Base-by-base conservation (phyloP, 116 monocot genomes). In the Posidonia oceanica region DNA sequence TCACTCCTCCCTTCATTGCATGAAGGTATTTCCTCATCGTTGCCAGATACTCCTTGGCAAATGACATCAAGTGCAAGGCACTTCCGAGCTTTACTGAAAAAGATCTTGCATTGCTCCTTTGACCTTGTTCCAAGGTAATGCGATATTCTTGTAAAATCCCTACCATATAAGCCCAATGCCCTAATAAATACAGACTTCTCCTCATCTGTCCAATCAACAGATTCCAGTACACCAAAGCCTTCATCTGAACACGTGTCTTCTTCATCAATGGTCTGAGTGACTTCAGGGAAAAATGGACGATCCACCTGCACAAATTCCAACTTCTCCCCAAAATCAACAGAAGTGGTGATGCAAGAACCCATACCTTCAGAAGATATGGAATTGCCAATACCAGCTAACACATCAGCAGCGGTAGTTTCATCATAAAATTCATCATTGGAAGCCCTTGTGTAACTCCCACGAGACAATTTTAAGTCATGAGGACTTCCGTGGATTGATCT, bases 81-180 rank as follows among this genome's bases (percentile, higher is more conserved):
- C 41, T 90, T 98, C 5, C 90, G 75, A 29, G 93, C 90, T 75
- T 98, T 98, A 64, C 98, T 87, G 56, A 84, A 98, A 74, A 98
- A 98, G 29, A 90, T 80, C 72, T 84, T 93, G 72, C 98, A 98
- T 58, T 98, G 93, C 21, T 90, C 90, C 53, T 58, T 81, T 59
- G 98, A 93, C 60, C 86, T 85, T 40, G 87, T 86, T 58, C 75
- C 77, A 60, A 98, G 64, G 70, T 54, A 75, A 7, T 59, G 60
- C 56, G 98, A 82, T 36, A 98, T 90, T 68, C 63, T 80, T 2
- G 68, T 54, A 70, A 98, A 98, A 63, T 98, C 87, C 55, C 85
- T 89, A 15, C 98, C 98, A 77, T 83, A 80, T n/a, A 64, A 72
- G 38, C 69, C 72, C 44, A 87, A 82, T 20, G 93, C 88, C 51